Conservation (phyloP, 306 rosid genomes). For the Pyrus bretschneideri region DNA sequence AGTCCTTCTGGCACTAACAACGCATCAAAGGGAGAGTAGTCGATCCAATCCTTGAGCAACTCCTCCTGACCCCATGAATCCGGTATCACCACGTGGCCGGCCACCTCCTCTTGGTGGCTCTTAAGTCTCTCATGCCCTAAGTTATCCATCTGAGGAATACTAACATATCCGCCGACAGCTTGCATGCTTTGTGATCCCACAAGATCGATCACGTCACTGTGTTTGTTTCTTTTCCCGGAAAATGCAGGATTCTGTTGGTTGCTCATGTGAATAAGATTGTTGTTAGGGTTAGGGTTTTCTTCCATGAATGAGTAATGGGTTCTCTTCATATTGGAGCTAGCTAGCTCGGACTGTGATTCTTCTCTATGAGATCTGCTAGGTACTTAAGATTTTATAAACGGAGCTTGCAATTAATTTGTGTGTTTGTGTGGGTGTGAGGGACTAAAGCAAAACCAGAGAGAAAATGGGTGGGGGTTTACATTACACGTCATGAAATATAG, state of each 20-base stretch:
- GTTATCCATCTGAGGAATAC: neutral
- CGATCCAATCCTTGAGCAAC: slow-evolving; percentile 50
- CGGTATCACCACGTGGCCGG: slow-evolving; percentile 41
- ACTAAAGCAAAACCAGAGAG: neutral
- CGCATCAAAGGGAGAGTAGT: slow-evolving; percentile 45
- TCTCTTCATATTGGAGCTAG: neutral
- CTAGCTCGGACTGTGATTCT: neutral
- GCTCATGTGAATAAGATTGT: neutral
- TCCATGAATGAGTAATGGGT: slow-evolving; percentile 19
- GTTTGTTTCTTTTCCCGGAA: slow-evolving; percentile 23
- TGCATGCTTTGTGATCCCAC: neutral
- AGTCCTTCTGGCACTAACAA: slow-evolving; percentile 41
- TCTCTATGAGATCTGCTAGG: neutral
- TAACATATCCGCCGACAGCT: neutral
- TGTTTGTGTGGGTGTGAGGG: neutral
- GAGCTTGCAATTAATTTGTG: neutral
- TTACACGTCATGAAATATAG: slow-evolving; percentile 35
- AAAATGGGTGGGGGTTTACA: slow-evolving; percentile 29
- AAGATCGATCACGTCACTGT: neutral
- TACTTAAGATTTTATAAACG: neutral
- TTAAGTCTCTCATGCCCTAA: slow-evolving; percentile 49
- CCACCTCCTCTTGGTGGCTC: slow-evolving; percentile 52
- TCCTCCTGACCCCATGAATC: slow-evolving; percentile 60
- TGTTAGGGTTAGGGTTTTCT: slow-evolving; percentile 9
- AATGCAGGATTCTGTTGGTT: slow-evolving; percentile 6